Percentiles rank a stretch among this genome's conserved stretches.
phyloP scores from a whole-genome alignment of 805 yeast species.

The Barnettozyma populi region DNA sequence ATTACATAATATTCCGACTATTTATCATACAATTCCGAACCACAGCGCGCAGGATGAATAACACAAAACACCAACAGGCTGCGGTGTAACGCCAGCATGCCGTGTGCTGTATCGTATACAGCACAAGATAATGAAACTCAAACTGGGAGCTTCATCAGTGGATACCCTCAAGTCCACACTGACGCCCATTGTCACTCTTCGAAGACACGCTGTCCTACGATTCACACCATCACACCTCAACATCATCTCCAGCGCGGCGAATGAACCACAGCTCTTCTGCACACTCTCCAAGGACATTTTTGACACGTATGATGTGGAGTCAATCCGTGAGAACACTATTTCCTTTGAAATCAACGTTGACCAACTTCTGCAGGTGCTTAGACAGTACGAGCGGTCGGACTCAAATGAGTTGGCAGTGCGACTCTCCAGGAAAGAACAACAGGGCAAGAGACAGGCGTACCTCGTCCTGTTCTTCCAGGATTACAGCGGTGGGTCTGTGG shows the following conservation, averaged over 20 bases:
- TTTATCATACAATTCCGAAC: too few relatives aligned
- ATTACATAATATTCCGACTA: too few relatives aligned
- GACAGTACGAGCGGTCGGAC: conserved; percentile 49
- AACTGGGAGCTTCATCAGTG: conserved; percentile 24
- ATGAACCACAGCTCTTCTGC: conserved; percentile 69
- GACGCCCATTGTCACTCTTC: conserved; percentile 42
- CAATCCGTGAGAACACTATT: conserved; percentile 48
- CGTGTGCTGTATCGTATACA: too few relatives aligned
- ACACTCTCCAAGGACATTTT: conserved; percentile 39
- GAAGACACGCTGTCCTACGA: conserved; percentile 52
- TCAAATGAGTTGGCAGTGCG: conserved; percentile 46
- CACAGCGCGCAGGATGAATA: too few relatives aligned
- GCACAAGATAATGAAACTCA: conserved; percentile 26
- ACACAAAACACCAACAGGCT: too few relatives aligned
- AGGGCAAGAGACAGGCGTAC: conserved; percentile 40
- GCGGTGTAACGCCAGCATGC: too few relatives aligned
- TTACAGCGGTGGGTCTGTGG: conserved; percentile 30
- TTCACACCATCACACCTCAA: conserved; percentile 46
- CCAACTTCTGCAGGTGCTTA: conserved; percentile 50
- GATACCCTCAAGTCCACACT: conserved; percentile 35
- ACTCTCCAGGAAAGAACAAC: conserved; percentile 34
- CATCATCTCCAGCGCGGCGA: conserved; percentile 45
- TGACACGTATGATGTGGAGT: conserved; percentile 30
- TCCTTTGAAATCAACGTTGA: conserved; percentile 61
- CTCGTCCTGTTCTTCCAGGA: conserved; percentile 53